phyloP scores from a whole-genome alignment of 148 eudicot genomes.

The Rhododendron kiyosumense region DNA sequence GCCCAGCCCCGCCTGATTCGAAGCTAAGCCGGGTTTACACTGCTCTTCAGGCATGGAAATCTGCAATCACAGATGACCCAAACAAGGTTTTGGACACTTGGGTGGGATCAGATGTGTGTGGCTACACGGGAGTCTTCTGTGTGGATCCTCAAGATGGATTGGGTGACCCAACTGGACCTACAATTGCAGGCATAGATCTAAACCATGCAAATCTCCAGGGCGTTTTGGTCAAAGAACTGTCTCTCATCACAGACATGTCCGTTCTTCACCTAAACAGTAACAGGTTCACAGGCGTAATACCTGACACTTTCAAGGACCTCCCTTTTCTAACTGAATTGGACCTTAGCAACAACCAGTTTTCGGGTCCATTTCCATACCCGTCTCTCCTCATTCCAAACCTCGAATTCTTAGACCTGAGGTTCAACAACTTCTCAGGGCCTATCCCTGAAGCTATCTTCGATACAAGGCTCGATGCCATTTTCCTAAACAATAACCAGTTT shows the following conservation, averaged over 20 bases:
- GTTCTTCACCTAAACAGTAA: slow-evolving; percentile 74
- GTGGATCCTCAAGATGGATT: slow-evolving; percentile 9
- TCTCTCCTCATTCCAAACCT: slow-evolving; percentile 51
- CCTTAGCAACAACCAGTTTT: slow-evolving; percentile 81
- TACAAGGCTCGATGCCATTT: slow-evolving; percentile 22
- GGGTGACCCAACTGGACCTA: not conserved
- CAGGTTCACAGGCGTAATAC: slow-evolving; percentile 66
- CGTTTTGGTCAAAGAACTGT: slow-evolving; percentile 43
- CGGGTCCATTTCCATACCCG: slow-evolving; percentile 56
- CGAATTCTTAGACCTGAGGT: slow-evolving; percentile 64
- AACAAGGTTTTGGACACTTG: slow-evolving; percentile 37
- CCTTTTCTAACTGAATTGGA: slow-evolving; percentile 58
- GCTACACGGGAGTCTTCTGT: slow-evolving; percentile 73
- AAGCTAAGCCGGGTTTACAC: slow-evolving; percentile 27
- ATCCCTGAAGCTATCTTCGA: slow-evolving; percentile 58
- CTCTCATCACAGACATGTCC: slow-evolving; percentile 44
- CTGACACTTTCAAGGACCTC: slow-evolving; percentile 39
- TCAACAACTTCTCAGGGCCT: slow-evolving; percentile 54
- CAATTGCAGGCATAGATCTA: slow-evolving; percentile 71
- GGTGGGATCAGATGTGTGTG: slow-evolving; percentile 81
- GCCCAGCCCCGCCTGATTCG: too few species aligned
- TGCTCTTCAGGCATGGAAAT: slow-evolving; percentile 81
- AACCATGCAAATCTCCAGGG: slow-evolving; percentile 73
- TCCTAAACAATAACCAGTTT: slow-evolving; percentile 70
- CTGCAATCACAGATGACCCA: slow-evolving; percentile 74